phyloP scores from a whole-genome alignment of 441 rosid species.

The Syzygium syzygioides region DNA sequence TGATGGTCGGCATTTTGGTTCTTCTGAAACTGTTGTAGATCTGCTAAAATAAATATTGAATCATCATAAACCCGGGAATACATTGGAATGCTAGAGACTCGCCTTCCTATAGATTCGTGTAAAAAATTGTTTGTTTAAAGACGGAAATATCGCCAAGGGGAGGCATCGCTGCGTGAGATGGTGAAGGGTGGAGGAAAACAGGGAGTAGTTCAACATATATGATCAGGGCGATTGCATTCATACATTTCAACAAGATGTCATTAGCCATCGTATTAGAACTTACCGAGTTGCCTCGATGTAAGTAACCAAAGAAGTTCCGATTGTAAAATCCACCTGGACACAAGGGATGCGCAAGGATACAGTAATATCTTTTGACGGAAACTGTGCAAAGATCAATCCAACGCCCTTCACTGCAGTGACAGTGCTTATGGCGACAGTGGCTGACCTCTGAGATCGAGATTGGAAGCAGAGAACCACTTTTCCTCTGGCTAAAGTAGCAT shows the following conservation, averaged over 20 bases:
- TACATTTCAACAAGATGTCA: background rate
- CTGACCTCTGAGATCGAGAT: conserved; percentile 37
- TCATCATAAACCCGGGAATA: background rate
- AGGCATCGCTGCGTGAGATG: background rate
- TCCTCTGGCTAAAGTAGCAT: conserved; percentile 40
- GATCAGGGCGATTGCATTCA: background rate
- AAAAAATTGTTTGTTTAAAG: background rate
- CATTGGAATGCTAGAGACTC: background rate
- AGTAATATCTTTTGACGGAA: conserved; percentile 33
- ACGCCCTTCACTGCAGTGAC: conserved; percentile 25
- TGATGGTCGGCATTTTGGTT: background rate
- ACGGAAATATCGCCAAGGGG: background rate
- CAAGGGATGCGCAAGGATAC: conserved; percentile 21
- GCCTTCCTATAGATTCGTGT: background rate
- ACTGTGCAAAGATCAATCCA: conserved; percentile 40
- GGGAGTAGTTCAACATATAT: background rate
- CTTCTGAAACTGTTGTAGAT: background rate
- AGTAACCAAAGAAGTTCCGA: conserved; percentile 36
- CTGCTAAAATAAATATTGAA: background rate
- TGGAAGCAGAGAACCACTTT: conserved; percentile 46
- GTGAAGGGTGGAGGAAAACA: background rate
- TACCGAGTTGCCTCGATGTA: conserved; percentile 36
- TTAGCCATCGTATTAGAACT: background rate
- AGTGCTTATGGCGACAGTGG: conserved; percentile 18
- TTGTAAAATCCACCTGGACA: conserved; percentile 34